Evolutionary conservation across 1,284 basidiomycete species (phyloP), one percentile per base, ranked within the genome.

Genomic region (Naganishia albida): DNA sequence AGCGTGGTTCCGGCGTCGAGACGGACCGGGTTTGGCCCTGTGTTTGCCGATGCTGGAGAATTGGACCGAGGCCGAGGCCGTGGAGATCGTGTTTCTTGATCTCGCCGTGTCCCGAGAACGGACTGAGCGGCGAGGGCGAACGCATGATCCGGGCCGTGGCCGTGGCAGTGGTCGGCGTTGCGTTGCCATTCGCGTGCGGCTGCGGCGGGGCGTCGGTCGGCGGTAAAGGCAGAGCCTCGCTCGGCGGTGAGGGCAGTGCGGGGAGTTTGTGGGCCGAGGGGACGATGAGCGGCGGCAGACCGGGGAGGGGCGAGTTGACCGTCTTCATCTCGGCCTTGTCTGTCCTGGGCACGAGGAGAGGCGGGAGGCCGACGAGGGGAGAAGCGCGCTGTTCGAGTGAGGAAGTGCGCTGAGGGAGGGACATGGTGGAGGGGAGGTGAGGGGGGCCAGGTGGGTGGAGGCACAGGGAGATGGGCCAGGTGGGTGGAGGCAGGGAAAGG

Each of bases 251-350:
- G 3, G 49, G 39, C 13, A 54, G 51, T 15, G 64, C 46, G 3
- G 56, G 46, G 2, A 49, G 40, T 28, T 20, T 34, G 34, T 30
- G 16, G 25, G 10, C 23, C 12, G 15, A 34, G 46, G 63, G 44
- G 18, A 44, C 54, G 48, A 64, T 28, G 16, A 64, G 40, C n/a
- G 63, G 53, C 38, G 63, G 63, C 25, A 64, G 46, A 3, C 63
- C 63, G 16, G 38, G 23, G 30, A 64, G 18, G 3, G 63, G 63
- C 38, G 63, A 64, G 13, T 49, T 38, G 38, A 40, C 49, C 38
- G 16, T 18, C 48, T 51, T 56, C 42, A 60, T 34, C 25, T 39
- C 53, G 25, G 4, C n/a, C 38, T 20, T 28, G 28, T 42, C 54
- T 2, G 15, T 18, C 25, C 28, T 40, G 2, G 56, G 56, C 18